A percentile compares a stretch with the other conserved stretches of the same genome.
Conservation (phyloP, 2,329 filamentous ascomycete species). For the Didymella exigua region DNA sequence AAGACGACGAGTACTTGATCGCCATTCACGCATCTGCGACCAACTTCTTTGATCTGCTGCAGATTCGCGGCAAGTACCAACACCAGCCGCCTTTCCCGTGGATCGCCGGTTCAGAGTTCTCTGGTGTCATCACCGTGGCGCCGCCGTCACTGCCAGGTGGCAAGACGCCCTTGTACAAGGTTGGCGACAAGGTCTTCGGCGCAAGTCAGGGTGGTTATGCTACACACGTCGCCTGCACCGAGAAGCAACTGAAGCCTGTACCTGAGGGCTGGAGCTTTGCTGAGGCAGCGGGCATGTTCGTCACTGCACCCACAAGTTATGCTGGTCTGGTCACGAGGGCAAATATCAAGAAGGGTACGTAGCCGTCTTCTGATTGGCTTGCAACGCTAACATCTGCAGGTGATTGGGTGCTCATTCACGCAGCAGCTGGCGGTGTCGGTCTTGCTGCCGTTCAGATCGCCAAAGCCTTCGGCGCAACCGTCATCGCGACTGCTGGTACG, state of each 20-base stretch:
- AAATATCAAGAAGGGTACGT: slow-evolving; percentile 64
- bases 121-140: slow-evolving; percentile 73
- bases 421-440: slow-evolving; percentile 89
- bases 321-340: slow-evolving; percentile 80
- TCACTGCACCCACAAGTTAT: slow-evolving; percentile 91
- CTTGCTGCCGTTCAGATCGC: slow-evolving; percentile 91
- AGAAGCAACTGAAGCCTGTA: slow-evolving; percentile 72
- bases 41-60: slow-evolving; percentile 97
- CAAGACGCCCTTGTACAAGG: slow-evolving; percentile 66
- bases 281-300: slow-evolving; percentile 86
- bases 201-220: slow-evolving; percentile 86
- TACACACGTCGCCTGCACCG: slow-evolving; percentile 70
- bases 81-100: slow-evolving; percentile 87
- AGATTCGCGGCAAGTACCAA: slow-evolving; percentile 95
- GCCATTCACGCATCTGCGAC: slow-evolving; percentile 84
- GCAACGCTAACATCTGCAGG: slow-evolving; percentile 51
- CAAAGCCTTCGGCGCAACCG: slow-evolving; percentile 87
- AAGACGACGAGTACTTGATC: slow-evolving; percentile 79
- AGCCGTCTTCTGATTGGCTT: rapidly evolving
- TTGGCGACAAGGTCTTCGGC: slow-evolving; percentile 85
- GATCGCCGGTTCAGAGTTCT: slow-evolving; percentile 86
- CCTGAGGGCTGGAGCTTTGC: slow-evolving; percentile 81
- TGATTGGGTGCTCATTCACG: slow-evolving; percentile 88
- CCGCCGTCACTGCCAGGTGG: slow-evolving; percentile 58
- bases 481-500: slow-evolving; percentile 90